Evolutionary conservation across 2,329 filamentous ascomycete species (phyloP), one percentile per base, ranked within the genome.

Genomic region (Xylariaceae sp.): DNA sequence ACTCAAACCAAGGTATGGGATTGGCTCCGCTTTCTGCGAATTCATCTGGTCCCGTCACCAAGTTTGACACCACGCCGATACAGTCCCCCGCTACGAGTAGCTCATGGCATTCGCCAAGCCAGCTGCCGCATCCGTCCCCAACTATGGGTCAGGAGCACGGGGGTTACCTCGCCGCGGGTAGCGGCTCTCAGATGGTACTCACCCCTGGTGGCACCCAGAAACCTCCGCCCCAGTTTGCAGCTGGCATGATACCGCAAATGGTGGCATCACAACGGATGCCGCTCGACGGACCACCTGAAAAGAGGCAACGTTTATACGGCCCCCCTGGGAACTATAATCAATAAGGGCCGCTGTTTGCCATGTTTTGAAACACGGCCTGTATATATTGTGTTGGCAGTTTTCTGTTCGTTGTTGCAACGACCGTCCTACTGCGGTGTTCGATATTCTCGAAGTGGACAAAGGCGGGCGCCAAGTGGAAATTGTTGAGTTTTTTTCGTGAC

Each of bases 51-150:
- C 70, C 70, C 6, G 69, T 73, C 23, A 72, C 76, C 57, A 85
- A 85, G 66, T 83, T 83, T 60, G 77, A 79, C 60, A 79, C 82
- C 54, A 79, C 80, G 2, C 80, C 81, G n/a, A 80, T 82, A 59
- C 80, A 81, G 58, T 82, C 81, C 2, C 79, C 81, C 2, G 75
- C 78, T 8, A 78, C 78, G 39, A 76, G 74, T 45, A 73, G 72
- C 58, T 80, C 72, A 56, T 82, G 73, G 81, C 78, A 75, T 74
- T 83, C 81, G 9, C 81, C 82, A 0, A 75, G 76, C 23, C 80
- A 82, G 58, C 75, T 83, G 67, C 74, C 77, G 13, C 80, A 82
- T 58, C 71, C 77, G 1, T 80, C 80, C 8, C 79, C 80, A 1
- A 76, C 74, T 35, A 72, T 83, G 53, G 78, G 78, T 35, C 75